phyloP scores from a whole-genome alignment of 83 land plant species.

The Diphasiastrum complanatum region DNA sequence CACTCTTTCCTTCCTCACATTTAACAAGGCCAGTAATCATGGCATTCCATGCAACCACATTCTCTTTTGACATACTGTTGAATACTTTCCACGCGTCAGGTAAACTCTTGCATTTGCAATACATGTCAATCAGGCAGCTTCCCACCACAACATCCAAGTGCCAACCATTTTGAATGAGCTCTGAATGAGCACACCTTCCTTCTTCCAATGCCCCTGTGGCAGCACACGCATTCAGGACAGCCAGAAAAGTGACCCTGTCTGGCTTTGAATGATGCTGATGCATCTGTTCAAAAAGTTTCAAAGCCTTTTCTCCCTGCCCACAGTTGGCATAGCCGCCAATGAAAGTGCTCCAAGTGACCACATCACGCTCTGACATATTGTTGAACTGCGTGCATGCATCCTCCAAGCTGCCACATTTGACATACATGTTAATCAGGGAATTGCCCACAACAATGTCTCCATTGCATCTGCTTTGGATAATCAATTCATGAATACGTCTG shows the following conservation, averaged over 20 bases:
- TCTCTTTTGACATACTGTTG: not conserved
- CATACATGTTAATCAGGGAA: constrained; percentile 3
- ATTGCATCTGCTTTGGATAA: not conserved
- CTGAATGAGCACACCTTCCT: not conserved
- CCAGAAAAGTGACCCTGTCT: not conserved
- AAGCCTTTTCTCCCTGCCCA: not conserved
- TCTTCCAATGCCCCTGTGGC: not conserved
- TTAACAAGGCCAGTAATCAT: constrained; percentile 2
- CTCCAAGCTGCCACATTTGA: constrained; percentile 4
- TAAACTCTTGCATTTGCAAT: not conserved
- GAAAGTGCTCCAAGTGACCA: constrained; percentile 23
- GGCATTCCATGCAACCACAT: constrained; percentile 5
- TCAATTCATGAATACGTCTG: constrained; percentile 1
- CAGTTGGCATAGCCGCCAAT: constrained; percentile 12
- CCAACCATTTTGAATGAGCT: not conserved
- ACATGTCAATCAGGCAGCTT: not conserved
- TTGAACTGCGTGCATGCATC: not conserved
- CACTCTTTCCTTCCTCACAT: not conserved
- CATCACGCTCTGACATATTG: not conserved
- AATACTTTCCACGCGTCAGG: not conserved
- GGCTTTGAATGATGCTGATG: not conserved
- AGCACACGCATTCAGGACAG: not conserved
- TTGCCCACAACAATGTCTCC: not conserved
- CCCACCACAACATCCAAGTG: not conserved
- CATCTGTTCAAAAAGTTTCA: not conserved